Evolutionary conservation across 192 early-diverging fungal species (phyloP).

Genomic region (Backusella sp.): DNA sequence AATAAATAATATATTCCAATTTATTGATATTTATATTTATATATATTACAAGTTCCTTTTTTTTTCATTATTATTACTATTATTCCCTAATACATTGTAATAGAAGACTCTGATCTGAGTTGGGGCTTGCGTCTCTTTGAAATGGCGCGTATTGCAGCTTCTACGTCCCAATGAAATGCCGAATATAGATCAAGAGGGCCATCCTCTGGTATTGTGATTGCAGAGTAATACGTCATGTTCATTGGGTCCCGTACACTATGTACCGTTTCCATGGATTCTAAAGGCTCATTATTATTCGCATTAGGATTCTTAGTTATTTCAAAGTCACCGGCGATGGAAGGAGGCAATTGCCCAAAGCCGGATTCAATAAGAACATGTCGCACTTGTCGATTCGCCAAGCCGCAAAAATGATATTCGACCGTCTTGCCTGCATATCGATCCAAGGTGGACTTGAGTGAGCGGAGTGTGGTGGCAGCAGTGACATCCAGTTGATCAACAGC

Average conservation of each 20-base stretch:
- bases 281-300: not conserved
- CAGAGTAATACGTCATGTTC: not conserved
- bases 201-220: conserved; percentile 1
- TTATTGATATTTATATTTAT: conserved; percentile 1
- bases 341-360: conserved; percentile 23
- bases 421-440: conserved; percentile 25
- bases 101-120: not conserved
- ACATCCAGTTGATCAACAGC: conserved; percentile 76
- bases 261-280: not conserved
- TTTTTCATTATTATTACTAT: not conserved
- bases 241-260: not conserved
- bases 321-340: conserved; percentile 1
- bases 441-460: conserved; percentile 43
- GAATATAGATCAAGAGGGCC: conserved; percentile 24
- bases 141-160: conserved; percentile 24
- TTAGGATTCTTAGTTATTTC: not conserved
- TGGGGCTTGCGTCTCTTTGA: not conserved
- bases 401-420: conserved; percentile 34
- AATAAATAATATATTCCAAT: not conserved
- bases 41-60: not conserved
- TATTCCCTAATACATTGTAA: not conserved
- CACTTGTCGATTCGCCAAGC: conserved; percentile 4
- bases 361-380: conserved; percentile 17
- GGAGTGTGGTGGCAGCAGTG: conserved; percentile 75
- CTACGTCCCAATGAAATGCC: conserved; percentile 39